Evolutionary conservation across 2,329 filamentous ascomycete genomes (phyloP), one percentile per base, ranked within the genome.

Genomic region (Fusarium sp.): DNA sequence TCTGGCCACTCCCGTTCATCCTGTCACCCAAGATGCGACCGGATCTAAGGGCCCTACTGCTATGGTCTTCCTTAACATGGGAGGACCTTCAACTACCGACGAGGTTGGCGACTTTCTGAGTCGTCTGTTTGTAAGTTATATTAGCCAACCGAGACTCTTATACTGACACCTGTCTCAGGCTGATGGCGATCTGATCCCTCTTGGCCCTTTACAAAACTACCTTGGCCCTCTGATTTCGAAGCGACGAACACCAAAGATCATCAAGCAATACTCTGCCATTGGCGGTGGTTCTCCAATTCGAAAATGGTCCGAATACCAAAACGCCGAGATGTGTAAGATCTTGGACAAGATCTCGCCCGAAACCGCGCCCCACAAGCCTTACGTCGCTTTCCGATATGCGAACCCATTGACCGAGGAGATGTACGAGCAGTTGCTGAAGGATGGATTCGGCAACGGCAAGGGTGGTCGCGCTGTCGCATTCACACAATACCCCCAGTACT

Each of bases 51-150:
- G 95, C 0, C 94, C 94, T 10, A 99, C 96, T 7, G 96, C 96
- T 44, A 98, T 99, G 89, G 96, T 99, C 16, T 98, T 99, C 77
- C 89, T 99, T 83, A 99, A 99, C 82, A 99, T 99, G 96, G 96
- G 96, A 64, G 96, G 96, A 1, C 96, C 96, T 5, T 92, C 93
- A 2, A 97, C 92, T 6, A 92, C 91, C 7, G 88, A 90, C 72
- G 94, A 99, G 83, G 96, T 99, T 37, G 90, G 91, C 74, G 89
- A 91, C 80, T 99, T 98, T 77, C 83, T 99, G 49, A 96, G 91
- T 79, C 90, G 94, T 74, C 84, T 99, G 72, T 99, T 99, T 82
- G 95, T 97, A 87, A 62, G 91, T 81, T 44, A 9, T 43, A 6
- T n/a, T 37, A 26, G 43, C 42, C 14, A 54, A 50, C 46, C 51